Percentiles rank a stretch among this genome's conserved stretches.
phyloP scores from a whole-genome alignment of 352 stramenopile species.

The Pythium folliculosum region DNA sequence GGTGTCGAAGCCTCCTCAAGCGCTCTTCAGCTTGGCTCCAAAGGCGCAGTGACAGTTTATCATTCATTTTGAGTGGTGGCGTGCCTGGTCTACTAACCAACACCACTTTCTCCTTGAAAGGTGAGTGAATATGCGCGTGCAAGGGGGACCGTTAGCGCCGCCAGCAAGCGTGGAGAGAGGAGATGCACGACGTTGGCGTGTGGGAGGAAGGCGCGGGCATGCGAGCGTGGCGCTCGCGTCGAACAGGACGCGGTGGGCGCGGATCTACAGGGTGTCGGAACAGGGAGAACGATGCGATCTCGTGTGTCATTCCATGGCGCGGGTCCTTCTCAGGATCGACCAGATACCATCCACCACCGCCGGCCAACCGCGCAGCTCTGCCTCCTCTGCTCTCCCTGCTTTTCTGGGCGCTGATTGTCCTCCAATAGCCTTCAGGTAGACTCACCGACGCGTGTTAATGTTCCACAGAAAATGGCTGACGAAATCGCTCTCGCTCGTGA shows the following conservation, averaged over 20 bases:
- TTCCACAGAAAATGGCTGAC: slow-evolving; percentile 74
- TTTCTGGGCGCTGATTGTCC: neutral
- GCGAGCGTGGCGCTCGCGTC: neutral
- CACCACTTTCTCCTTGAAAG: slow-evolving; percentile 41
- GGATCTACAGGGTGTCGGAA: neutral
- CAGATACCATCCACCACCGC: neutral
- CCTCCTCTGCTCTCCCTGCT: neutral
- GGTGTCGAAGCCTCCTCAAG: slow-evolving; percentile 1
- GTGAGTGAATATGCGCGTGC: slow-evolving; percentile 29
- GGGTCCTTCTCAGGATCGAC: neutral
- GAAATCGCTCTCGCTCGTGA: slow-evolving; percentile 89
- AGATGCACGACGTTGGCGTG: neutral
- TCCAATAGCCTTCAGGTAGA: neutral
- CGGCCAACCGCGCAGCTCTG: neutral
- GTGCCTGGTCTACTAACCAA: slow-evolving; percentile 72
- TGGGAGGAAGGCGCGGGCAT: neutral
- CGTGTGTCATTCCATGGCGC: neutral
- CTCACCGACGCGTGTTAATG: neutral
- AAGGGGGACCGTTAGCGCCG: neutral
- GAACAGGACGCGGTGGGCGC: neutral
- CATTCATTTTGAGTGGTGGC: slow-evolving; percentile 61
- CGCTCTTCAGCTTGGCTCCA: slow-evolving; percentile 15
- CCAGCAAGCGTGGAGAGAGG: neutral
- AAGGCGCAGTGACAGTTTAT: slow-evolving; percentile 26
- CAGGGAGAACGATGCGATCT: neutral